phyloP scores from a whole-genome alignment of 352 stramenopile species.

The Phytophthora tubulina region DNA sequence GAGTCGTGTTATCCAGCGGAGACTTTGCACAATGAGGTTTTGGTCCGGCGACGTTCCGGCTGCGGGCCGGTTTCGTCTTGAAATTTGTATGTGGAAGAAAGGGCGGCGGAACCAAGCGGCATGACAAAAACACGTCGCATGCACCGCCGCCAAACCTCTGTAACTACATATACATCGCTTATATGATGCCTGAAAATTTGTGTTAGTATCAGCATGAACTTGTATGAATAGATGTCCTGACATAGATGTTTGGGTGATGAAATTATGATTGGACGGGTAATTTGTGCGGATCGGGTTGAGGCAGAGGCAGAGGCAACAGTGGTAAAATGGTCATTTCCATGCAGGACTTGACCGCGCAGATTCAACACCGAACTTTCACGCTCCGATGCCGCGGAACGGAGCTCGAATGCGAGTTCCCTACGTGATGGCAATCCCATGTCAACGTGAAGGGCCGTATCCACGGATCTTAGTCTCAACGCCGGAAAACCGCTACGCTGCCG shows the following conservation, averaged over 20 bases:
- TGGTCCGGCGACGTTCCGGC: slow-evolving; percentile 11
- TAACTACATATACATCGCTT: neutral
- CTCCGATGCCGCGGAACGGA: slow-evolving; percentile 5
- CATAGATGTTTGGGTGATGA: neutral
- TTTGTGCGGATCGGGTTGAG: slow-evolving; percentile 37
- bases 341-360: slow-evolving; percentile 14
- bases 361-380: slow-evolving; percentile 7
- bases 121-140: slow-evolving; percentile 43
- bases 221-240: neutral
- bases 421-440: slow-evolving; percentile 1
- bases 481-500: slow-evolving; percentile 15
- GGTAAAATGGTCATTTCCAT: slow-evolving; percentile 21
- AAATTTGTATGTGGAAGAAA: slow-evolving; percentile 41
- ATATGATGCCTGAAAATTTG: neutral
- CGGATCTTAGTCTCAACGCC: slow-evolving; percentile 32
- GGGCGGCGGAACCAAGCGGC: slow-evolving; percentile 27
- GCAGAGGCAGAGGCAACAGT: slow-evolving; percentile 20
- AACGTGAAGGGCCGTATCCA: neutral
- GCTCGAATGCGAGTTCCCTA: neutral
- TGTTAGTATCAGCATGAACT: too few species aligned
- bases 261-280: slow-evolving; percentile 10
- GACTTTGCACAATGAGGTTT: slow-evolving; percentile 36
- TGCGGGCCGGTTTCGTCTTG: slow-evolving; percentile 30
- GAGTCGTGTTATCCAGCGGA: slow-evolving; percentile 18
- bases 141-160: slow-evolving; percentile 27